A percentile compares a stretch with the other conserved stretches of the same genome.
phyloP scores from a whole-genome alignment of 106 monocot species.

The Gastrodia elata region DNA sequence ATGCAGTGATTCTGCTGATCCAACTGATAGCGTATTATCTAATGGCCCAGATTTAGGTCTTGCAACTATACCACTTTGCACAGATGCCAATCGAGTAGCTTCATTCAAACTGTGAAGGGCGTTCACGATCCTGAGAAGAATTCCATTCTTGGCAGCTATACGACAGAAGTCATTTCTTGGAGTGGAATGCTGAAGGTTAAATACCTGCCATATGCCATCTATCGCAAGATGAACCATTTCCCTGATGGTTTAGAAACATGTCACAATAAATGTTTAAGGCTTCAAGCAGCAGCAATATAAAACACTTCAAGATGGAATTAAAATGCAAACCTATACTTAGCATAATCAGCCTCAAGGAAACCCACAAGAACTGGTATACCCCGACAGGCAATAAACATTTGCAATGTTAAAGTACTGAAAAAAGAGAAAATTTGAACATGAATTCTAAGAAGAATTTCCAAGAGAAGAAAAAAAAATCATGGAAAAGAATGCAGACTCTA shows the following conservation, averaged over 20 bases:
- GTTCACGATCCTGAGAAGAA: conserved; percentile 71
- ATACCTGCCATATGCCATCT: conserved; percentile 94
- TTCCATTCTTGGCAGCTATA: conserved; percentile 88
- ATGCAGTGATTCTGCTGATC: conserved; percentile 3
- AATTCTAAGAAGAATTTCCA: neutral
- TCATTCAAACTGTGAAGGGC: conserved; percentile 90
- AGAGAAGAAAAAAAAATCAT: neutral
- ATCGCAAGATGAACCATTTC: conserved; percentile 96
- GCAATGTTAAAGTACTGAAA: conserved; percentile 65
- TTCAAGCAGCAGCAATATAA: neutral
- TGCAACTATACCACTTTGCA: conserved; percentile 35
- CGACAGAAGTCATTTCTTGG: conserved; percentile 82
- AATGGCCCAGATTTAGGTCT: conserved; percentile 53
- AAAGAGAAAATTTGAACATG: conserved; percentile 1
- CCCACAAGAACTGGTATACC: conserved; percentile 84
- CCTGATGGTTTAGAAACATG: conserved; percentile 29
- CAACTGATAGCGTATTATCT: conserved; percentile 24
- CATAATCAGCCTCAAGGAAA: conserved; percentile 93
- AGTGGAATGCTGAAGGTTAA: conserved; percentile 71
- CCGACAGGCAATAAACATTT: conserved; percentile 93
- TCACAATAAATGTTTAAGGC: neutral
- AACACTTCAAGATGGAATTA: neutral
- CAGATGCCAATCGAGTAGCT: conserved; percentile 61
- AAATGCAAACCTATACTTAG: conserved; percentile 66
- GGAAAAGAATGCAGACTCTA: neutral